Conservation (phyloP, 1,284 basidiomycete species). For the Wallemia ichthyophaga region DNA sequence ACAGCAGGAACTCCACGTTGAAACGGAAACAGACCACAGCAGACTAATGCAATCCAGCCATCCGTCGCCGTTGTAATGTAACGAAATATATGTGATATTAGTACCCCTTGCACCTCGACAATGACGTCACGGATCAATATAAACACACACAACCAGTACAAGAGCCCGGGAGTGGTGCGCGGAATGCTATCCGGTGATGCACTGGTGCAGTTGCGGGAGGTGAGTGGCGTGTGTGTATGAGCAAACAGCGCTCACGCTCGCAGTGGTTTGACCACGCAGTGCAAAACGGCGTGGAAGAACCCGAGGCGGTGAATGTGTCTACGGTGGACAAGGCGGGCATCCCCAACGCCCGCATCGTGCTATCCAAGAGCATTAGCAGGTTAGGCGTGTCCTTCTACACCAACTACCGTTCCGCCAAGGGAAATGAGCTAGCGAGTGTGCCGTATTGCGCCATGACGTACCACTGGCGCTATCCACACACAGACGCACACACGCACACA, state of each 20-base stretch:
- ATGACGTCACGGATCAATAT: conserved; percentile 17
- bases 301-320: conserved; percentile 60
- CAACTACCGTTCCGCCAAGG: conserved; percentile 83
- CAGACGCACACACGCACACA: conserved; percentile 18
- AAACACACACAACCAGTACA: conserved; percentile 42
- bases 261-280: conserved; percentile 43
- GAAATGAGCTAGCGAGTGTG: conserved; percentile 40
- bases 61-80: too few species aligned
- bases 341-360: conserved; percentile 63
- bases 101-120: too few species aligned
- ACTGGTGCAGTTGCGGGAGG: conserved; percentile 38
- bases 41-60: too few species aligned
- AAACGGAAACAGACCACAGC: not conserved
- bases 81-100: not conserved
- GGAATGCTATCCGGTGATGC: conserved; percentile 33
- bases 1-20: not conserved
- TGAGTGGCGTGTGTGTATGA: not conserved
- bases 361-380: conserved; percentile 63
- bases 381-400: conserved; percentile 84
- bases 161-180: conserved; percentile 29
- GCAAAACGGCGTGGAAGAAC: conserved; percentile 31
- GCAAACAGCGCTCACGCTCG: not conserved
- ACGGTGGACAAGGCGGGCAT: conserved; percentile 40
- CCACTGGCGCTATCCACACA: conserved; percentile 35
- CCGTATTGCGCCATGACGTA: conserved; percentile 54